Percentiles rank a stretch among this genome's conserved stretches.
Evolutionary conservation across 2,329 filamentous ascomycete species (phyloP).

Genomic region (Talaromyces piceae): DNA sequence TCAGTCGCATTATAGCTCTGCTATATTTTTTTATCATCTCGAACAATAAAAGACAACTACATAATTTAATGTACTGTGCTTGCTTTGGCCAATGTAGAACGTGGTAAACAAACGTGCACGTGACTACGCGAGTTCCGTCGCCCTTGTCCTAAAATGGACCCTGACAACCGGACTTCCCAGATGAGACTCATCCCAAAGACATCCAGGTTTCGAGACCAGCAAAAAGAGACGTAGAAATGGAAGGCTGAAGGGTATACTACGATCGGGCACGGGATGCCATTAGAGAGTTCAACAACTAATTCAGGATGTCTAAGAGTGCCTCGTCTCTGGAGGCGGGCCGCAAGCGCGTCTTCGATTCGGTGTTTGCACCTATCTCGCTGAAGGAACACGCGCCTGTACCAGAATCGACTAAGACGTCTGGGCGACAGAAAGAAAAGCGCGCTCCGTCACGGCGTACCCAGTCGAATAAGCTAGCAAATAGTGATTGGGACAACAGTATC

Average conservation of each 20-base stretch:
- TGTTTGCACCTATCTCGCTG: conserved; percentile 35
- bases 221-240: not conserved
- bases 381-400: conserved; percentile 24
- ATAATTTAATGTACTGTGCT: too few relatives aligned
- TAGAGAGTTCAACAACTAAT: conserved; percentile 3
- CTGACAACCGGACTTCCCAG: not conserved
- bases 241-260: not conserved
- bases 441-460: not conserved
- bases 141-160: conserved; percentile 5
- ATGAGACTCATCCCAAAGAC: too few relatives aligned
- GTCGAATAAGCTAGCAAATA: not conserved
- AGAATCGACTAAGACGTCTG: conserved; percentile 16
- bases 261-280: conserved; percentile 8
- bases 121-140: conserved; percentile 10
- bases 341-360: conserved; percentile 37
- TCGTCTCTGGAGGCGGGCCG: conserved; percentile 21
- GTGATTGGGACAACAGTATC: conserved; percentile 6
- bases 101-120: conserved; percentile 3
- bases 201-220: not conserved
- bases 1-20: not conserved
- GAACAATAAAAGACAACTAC: too few relatives aligned
- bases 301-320: conserved; percentile 20
- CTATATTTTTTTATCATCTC: not conserved
- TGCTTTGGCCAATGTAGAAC: too few relatives aligned
- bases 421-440: not conserved